A percentile compares a stretch with the other conserved stretches of the same genome.
Evolutionary conservation across 2,329 filamentous ascomycete genomes (phyloP).

Genomic region (Westerdykella aurantiaca): DNA sequence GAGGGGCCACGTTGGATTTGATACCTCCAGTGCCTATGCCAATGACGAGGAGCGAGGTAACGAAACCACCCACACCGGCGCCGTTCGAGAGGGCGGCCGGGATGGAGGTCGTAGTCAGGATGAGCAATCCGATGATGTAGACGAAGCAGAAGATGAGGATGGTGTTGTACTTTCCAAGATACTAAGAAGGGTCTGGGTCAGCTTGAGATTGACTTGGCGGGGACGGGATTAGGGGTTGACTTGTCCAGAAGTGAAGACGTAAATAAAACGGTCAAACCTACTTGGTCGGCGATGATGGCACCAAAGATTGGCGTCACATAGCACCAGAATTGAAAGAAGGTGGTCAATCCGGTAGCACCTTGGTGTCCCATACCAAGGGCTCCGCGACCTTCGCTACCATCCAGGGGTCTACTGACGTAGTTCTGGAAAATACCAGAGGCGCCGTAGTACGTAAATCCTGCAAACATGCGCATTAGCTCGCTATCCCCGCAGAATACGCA

Average conservation of each 20-base stretch:
- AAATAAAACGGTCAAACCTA: too few species aligned
- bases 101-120: conserved; percentile 61
- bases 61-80: conserved; percentile 58
- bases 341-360: conserved; percentile 42
- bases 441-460: conserved; percentile 41
- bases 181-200: conserved; percentile 31
- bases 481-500: too few species aligned
- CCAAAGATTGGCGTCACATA: conserved; percentile 42
- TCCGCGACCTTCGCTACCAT: conserved; percentile 36
- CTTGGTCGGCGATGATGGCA: conserved; percentile 55
- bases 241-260: too few species aligned
- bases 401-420: conserved; percentile 42
- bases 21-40: conserved; percentile 73
- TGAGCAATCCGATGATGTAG: conserved; percentile 60
- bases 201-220: too few species aligned
- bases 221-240: too few species aligned
- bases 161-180: conserved; percentile 65
- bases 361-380: conserved; percentile 42
- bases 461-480: too few species aligned
- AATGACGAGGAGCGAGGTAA: conserved; percentile 57
- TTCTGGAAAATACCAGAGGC: conserved; percentile 47
- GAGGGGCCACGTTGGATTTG: conserved; percentile 66
- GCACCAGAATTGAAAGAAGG: conserved; percentile 43
- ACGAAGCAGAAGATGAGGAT: conserved; percentile 61
- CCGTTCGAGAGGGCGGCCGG: conserved; percentile 58